Base-by-base conservation (phyloP, 345 rosid species). In the Sonneratia caseolaris region DNA sequence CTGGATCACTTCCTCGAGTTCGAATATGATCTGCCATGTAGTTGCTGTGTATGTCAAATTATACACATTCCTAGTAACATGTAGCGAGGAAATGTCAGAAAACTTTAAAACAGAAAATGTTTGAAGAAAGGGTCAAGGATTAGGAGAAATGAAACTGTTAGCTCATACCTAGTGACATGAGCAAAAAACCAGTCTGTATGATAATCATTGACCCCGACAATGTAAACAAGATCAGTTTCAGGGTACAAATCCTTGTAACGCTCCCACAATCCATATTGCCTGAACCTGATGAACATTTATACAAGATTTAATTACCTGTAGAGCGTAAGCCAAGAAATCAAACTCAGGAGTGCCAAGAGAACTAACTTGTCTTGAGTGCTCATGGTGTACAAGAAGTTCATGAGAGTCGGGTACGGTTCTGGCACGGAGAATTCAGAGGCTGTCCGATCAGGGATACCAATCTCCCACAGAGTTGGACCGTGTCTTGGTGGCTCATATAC, bases 381-480 rank as follows among this genome's bases (percentile, higher is more conserved):
- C 43, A 74, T 51, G 32, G 37, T 57, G 81, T 71, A 75, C n/a
- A 92, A 66, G 21, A 70, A 72, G 74, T 90, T 95, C 27, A 53
- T 27, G 61, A 87, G 84, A 5, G 75, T 73, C 5, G 92, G 96
- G 40, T 84, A 71, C 5, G 97, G 80, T 37, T 85, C 81, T 1
- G 98, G 97, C 65, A 91, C 79, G 53, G 68, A 84, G 76, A 87
- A 94, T 66, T 91, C 97, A 8, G 83, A 83, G 4, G 97, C 97
- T 1, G 79, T 81, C 21, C 97, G 88, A 56, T 92, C 91, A 1
- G 97, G 91, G 72, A 76, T 27, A n/a, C 96, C 97, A 3, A 95
- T 95, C 84, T 92, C 96, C 97, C 97, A 92, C 13, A 90, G 35
- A 3, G 99, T 95, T 0, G 86, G 86, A 36, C 99, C 97, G 5